Base-by-base conservation (phyloP, 805 yeast genomes). In the Wickerhamiella australiensis region DNA sequence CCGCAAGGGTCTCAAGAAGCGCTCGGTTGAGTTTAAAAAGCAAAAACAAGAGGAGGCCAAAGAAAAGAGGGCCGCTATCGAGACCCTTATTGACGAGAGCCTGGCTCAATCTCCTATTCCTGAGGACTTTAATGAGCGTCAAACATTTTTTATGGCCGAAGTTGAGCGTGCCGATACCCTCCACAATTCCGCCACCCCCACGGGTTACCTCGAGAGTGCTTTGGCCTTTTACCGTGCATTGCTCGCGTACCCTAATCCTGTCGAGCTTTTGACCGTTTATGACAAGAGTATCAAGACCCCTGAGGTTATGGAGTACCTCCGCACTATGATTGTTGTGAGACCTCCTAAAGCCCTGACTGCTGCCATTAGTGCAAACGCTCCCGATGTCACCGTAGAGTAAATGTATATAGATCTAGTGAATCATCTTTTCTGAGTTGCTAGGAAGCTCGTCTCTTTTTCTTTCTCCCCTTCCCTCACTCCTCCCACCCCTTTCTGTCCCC, bases 161-260 rank as follows among this genome's bases (percentile, higher is more conserved):
- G 88, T 90, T 50, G 82, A 86, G 53, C 62, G 72, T 45, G 97
- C 95, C 65, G 97, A 90, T 68, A 83, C 81, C 65, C 71, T 84
- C 58, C 77, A 85, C 55, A 71, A 76, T 55, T 79, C 82, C 54
- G 82, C 80, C 56, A 21, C 45, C 36, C 74, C 76, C 57, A 85
- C 83, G 65, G 52, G 54, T 45, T 53, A 56, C 49, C 68, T 82
- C 55, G 85, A 82, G 53, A 81, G 96, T 42, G 97, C 98, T 35
- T 72, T 88, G 57, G 76, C 81, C 57, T 92, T 87, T 75, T 92
- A 92, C 77, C 84, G 85, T 67, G 97, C 96, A 12, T 74, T 92
- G 63, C 77, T 85, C 38, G 88, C 87, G 46, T 90, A 88, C 67
- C 97, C 98, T 54, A 82, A 83, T 66, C 99, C 98, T 52, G 81